Evolutionary conservation across 2,329 filamentous ascomycete genomes (phyloP).

Genomic region (Scedosporium apiospermum): DNA sequence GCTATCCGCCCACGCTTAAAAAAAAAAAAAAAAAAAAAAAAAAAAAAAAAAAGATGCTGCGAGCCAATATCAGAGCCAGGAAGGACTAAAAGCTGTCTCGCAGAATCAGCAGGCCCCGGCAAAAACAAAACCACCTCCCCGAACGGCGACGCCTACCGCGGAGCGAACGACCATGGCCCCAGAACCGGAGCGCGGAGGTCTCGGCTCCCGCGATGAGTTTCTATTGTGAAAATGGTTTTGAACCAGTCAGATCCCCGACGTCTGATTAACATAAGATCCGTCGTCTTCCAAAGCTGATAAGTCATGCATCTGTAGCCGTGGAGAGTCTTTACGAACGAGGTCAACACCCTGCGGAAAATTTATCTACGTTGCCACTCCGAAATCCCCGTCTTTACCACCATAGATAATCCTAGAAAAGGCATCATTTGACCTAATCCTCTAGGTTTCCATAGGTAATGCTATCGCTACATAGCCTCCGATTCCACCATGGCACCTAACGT

Average conservation of each 20-base stretch:
- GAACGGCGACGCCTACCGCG: background rate
- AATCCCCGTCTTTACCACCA: conserved; percentile 16
- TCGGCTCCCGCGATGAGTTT: background rate
- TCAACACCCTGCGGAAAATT: conserved; percentile 13
- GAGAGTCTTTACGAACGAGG: conserved; percentile 17
- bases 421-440: conserved; percentile 11
- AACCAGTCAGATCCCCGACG: conserved; percentile 9
- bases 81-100: background rate
- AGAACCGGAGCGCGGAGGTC: background rate
- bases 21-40: background rate
- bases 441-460: no score
- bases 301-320: conserved; percentile 19
- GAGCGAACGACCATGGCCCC: background rate
- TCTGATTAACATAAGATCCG: conserved; percentile 10
- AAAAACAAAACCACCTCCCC: background rate
- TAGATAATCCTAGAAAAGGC: conserved; percentile 18
- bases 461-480: background rate
- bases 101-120: background rate
- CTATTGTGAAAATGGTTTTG: background rate
- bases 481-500: background rate
- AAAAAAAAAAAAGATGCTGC: background rate
- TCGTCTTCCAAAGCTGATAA: conserved; percentile 15
- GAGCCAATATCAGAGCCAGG: background rate
- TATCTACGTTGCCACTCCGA: no score
- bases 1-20: background rate